Conservation (phyloP, 2,329 filamentous ascomycete genomes). For the Massarina eburnea region DNA sequence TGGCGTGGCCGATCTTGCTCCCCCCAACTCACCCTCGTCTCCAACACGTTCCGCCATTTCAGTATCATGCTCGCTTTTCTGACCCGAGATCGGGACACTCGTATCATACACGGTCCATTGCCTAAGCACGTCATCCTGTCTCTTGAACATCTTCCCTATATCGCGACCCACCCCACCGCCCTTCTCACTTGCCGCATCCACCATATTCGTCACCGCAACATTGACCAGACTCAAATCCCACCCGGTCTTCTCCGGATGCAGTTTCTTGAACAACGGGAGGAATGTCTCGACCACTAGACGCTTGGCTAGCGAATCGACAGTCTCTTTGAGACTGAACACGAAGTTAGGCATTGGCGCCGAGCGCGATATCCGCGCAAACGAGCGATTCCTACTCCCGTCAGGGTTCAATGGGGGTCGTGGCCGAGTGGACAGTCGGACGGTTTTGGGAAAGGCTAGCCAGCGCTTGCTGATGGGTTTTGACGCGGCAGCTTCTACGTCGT, state of each 20-base stretch:
- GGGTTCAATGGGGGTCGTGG: constrained; percentile 57
- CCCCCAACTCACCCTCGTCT: constrained; percentile 11
- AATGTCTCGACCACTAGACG: constrained; percentile 70
- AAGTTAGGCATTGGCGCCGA: constrained; percentile 74
- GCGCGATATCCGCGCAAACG: constrained; percentile 71
- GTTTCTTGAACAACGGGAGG: constrained; percentile 70
- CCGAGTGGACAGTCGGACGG: constrained; percentile 77
- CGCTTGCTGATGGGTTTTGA: constrained; percentile 26
- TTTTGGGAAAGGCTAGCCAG: constrained; percentile 83
- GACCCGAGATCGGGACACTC: constrained; percentile 3
- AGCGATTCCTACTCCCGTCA: constrained; percentile 58
- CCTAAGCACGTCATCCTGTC: constrained; percentile 68
- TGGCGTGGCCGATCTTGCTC: not conserved
- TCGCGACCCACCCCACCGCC: constrained; percentile 62
- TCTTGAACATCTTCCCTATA: constrained; percentile 80
- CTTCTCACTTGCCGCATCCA: constrained; percentile 48
- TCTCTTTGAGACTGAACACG: constrained; percentile 65
- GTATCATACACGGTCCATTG: constrained; percentile 64
- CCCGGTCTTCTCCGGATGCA: constrained; percentile 68
- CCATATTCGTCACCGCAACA: constrained; percentile 85
- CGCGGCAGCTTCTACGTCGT: not conserved
- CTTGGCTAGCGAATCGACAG: constrained; percentile 63
- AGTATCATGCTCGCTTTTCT: constrained; percentile 6
- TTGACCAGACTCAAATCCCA: constrained; percentile 88
- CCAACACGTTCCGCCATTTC: not conserved